Evolutionary conservation across 371 early-diverging fungal species (phyloP).

Genomic region (Batkoa obscura): DNA sequence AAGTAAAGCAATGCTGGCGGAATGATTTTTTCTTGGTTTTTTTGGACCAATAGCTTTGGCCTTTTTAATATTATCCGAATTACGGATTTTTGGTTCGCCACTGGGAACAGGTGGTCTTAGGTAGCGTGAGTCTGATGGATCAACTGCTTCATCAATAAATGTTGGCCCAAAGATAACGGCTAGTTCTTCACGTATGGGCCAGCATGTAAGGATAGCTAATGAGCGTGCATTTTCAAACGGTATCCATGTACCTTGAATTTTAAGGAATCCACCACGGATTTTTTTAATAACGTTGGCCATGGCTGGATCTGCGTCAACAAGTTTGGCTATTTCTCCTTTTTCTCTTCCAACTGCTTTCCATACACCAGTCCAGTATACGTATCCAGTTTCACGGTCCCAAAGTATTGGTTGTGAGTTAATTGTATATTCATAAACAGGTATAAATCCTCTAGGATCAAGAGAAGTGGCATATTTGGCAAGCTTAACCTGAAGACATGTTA

Average conservation of each 20-base stretch:
- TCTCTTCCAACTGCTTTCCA: slow-evolving; percentile 49
- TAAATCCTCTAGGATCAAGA: slow-evolving; percentile 38
- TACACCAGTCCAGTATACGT: slow-evolving; percentile 53
- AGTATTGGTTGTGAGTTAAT: slow-evolving; percentile 37
- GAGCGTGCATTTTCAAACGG: slow-evolving; percentile 32
- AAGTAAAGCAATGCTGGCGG: slow-evolving; percentile 7
- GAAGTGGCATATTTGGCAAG: slow-evolving; percentile 34
- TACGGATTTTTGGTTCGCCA: slow-evolving; percentile 12
- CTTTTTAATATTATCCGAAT: slow-evolving; percentile 3
- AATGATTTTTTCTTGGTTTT: slow-evolving; percentile 12
- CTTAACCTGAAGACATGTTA: too few species aligned
- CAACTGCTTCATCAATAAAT: slow-evolving; percentile 26
- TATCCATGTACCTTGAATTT: slow-evolving; percentile 58
- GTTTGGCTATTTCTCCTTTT: slow-evolving; percentile 44
- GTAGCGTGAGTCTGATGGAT: slow-evolving; percentile 25
- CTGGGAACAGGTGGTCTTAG: slow-evolving; percentile 12
- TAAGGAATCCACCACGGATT: slow-evolving; percentile 44
- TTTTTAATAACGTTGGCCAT: slow-evolving; percentile 28
- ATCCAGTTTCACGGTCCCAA: slow-evolving; percentile 51
- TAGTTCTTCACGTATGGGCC: slow-evolving; percentile 31
- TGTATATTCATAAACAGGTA: slow-evolving; percentile 48
- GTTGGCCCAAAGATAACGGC: slow-evolving; percentile 35
- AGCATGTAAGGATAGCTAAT: slow-evolving; percentile 31
- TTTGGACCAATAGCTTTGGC: slow-evolving; percentile 9
- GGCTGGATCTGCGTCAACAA: slow-evolving; percentile 40